These are phyloP conservation scores for Linanthus parryae DNA, from an alignment of 148 eudicot species.

Conservation along the genomic window DNA sequence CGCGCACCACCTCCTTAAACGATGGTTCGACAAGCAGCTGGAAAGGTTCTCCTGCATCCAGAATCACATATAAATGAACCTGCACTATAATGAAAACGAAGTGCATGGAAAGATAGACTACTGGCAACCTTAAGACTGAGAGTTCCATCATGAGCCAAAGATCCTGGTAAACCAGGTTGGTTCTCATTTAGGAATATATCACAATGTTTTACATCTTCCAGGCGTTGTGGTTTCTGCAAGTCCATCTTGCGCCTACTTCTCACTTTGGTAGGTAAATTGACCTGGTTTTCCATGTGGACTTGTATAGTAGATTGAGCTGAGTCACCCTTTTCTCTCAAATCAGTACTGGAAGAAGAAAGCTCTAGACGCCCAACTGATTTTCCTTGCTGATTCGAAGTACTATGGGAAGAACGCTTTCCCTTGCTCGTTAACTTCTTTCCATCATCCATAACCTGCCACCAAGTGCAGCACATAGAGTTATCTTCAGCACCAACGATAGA, in stretches of 20 bases:
- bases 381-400: slow-evolving; percentile 39
- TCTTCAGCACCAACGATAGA: neutral
- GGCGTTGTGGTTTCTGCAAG: too few species aligned
- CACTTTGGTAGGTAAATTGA: too few species aligned
- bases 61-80: neutral
- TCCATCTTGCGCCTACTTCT: too few species aligned
- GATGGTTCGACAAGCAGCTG: slow-evolving; percentile 52
- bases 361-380: slow-evolving; percentile 36
- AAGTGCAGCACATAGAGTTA: slow-evolving; percentile 1
- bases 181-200: slow-evolving; percentile 35
- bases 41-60: slow-evolving; percentile 53
- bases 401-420: slow-evolving; percentile 42
- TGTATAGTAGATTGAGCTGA: too few species aligned
- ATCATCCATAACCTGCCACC: slow-evolving; percentile 39
- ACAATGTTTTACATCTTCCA: slow-evolving; percentile 28
- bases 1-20: slow-evolving; percentile 75
- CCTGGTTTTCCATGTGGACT: too few species aligned
- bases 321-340: too few species aligned
- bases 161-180: slow-evolving; percentile 25
- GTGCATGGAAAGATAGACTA: neutral
- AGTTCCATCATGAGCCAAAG: slow-evolving; percentile 24
- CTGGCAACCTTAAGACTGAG: slow-evolving; percentile 41
- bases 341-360: too few species aligned
- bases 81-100: slow-evolving; percentile 1
- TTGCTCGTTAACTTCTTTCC: slow-evolving; percentile 39